Base-by-base conservation (phyloP, 495 filamentous ascomycete species). In the Lichina pygmaea region DNA sequence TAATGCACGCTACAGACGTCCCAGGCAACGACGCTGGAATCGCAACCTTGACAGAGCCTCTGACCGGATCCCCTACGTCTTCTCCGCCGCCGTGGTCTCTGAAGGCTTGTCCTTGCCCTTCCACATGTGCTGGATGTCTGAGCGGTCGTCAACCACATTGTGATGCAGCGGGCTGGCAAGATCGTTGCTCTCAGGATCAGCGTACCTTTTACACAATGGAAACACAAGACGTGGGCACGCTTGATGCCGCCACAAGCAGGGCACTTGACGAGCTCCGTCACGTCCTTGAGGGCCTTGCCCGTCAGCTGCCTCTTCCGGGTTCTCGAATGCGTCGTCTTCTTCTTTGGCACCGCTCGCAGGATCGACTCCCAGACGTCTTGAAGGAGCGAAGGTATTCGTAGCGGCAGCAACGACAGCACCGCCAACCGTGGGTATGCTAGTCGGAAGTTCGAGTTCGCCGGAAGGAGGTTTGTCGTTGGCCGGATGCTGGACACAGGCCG, bases 321-420 rank as follows among this genome's bases (percentile, higher is more conserved):
- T 68, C 92, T 94, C 68, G 81, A 82, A 60, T 99, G 80, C 24
- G 86, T 93, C 8, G 85, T 92, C 72, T 95, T 99, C 64, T 93
- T 95, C 70, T 99, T 99, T 8, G 89, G 89, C 6, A 93, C 89
- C 5, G 89, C 89, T 50, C 75, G 75, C 34, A 99, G 73, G 36
- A 95, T 71, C 2, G 78, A 82, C 49, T 93, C 91, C 81, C 86
- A 95, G 49, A 99, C 68, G 36, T 75, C 80, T 41, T 69, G 68
- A 13, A 91, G 57, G 4, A 89, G 51, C 8, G 62, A 65, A 0
- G 73, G 70, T 10, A 75, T 51, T 33, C 66, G 70, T 48, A 71
- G 58, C 42, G 64, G 65, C 48, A 77, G 64, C n/a, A 62, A 57
- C 17, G 66, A 59, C 31, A 74, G 68, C 6, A 77, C 57, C 6